A percentile compares a stretch with the other conserved stretches of the same genome.
phyloP scores from a whole-genome alignment of 257 asterid genomes.

The Verbena officinalis region DNA sequence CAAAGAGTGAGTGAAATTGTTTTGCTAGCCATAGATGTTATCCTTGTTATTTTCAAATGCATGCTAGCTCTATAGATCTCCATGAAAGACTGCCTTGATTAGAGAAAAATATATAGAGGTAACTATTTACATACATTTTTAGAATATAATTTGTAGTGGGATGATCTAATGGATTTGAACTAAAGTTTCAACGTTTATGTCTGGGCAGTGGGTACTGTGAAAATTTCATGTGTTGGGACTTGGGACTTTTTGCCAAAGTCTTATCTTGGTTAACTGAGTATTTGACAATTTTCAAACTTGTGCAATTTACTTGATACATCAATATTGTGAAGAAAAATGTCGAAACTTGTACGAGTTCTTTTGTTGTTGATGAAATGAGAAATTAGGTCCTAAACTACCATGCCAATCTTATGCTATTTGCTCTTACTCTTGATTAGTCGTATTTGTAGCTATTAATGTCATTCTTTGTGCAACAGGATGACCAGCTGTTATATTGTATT shows the following conservation, averaged over 20 bases:
- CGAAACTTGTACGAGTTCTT: background rate
- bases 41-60: slow-evolving; percentile 9
- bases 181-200: background rate
- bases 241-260: background rate
- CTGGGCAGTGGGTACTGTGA: background rate
- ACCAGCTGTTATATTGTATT: slow-evolving; percentile 25
- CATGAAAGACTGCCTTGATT: slow-evolving; percentile 20
- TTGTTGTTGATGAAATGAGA: slow-evolving; percentile 14
- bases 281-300: background rate
- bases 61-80: slow-evolving; percentile 12
- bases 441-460: slow-evolving; percentile 21
- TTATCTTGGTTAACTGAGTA: background rate
- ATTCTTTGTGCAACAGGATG: slow-evolving; percentile 57
- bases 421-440: slow-evolving; percentile 13
- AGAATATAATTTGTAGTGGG: background rate
- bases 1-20: background rate
- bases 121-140: too few relatives aligned
- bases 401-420: slow-evolving; percentile 6
- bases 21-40: slow-evolving; percentile 3
- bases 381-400: slow-evolving; percentile 2
- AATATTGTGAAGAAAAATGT: background rate
- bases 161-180: background rate
- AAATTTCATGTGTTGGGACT: slow-evolving; percentile 5
- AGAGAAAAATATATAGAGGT: background rate
- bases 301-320: background rate